Evolutionary conservation across 2,329 filamentous ascomycete species (phyloP).

Genomic region (Mycosphaerella arachidis): DNA sequence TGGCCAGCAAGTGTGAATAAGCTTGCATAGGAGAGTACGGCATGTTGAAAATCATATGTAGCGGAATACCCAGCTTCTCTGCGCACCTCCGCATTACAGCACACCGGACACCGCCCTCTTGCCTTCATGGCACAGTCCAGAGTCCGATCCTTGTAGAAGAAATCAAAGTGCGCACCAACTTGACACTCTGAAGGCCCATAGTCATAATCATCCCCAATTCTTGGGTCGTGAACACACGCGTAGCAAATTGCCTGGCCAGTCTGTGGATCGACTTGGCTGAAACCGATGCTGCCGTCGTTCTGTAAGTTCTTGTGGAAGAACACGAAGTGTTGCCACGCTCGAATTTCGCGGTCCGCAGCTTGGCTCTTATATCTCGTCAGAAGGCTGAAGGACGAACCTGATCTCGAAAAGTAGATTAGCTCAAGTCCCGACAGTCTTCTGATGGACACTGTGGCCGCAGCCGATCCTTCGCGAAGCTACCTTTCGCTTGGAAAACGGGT

Average conservation of each 20-base stretch:
- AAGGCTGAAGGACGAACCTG: too few relatives aligned
- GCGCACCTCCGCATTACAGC: constrained; percentile 36
- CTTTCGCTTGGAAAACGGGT: too few relatives aligned
- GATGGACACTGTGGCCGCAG: too few relatives aligned
- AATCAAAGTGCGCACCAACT: background rate
- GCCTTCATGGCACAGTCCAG: too few relatives aligned
- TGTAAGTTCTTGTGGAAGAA: background rate
- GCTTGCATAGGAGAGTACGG: constrained; percentile 82
- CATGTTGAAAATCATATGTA: constrained; percentile 94
- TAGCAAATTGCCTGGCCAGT: background rate
- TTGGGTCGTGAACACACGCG: background rate
- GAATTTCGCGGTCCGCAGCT: too few relatives aligned
- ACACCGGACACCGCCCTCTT: too few relatives aligned
- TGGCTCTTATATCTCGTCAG: too few relatives aligned
- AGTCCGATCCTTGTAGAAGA: too few relatives aligned
- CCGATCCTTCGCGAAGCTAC: too few relatives aligned
- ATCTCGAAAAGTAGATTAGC: too few relatives aligned
- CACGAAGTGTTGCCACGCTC: background rate
- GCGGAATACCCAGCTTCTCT: constrained; percentile 67
- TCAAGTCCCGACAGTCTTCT: too few relatives aligned
- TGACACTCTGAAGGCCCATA: background rate
- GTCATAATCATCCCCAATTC: background rate
- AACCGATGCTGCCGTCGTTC: background rate
- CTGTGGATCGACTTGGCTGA: background rate
- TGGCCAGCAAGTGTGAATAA: constrained; percentile 82